A percentile compares a stretch with the other conserved stretches of the same genome.
These are phyloP conservation scores for Saksenaea oblongispora DNA, from an alignment of 371 early-diverging fungal species.

Conservation along the genomic window DNA sequence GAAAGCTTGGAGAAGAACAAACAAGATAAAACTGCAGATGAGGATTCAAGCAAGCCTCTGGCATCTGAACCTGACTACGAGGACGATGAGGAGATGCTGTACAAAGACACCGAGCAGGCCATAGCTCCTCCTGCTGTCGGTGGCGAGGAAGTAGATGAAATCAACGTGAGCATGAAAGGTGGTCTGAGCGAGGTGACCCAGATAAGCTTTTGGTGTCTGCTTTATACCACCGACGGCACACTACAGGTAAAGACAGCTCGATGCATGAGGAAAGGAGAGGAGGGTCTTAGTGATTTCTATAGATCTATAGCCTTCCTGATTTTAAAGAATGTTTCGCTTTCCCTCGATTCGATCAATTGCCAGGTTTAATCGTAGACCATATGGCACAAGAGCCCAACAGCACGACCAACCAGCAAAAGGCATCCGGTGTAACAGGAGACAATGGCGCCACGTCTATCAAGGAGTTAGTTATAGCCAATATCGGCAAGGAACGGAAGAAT, in stretches of 20 bases:
- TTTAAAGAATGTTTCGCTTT: constrained; percentile 66
- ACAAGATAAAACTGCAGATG: neutral
- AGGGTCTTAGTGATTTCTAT: neutral
- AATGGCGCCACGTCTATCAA: constrained; percentile 52
- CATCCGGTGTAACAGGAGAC: constrained; percentile 17
- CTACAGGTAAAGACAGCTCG: constrained; percentile 14
- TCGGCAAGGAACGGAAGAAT: constrained; percentile 62
- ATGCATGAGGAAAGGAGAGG: neutral
- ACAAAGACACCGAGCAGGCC: constrained; percentile 15
- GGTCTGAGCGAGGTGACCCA: constrained; percentile 22
- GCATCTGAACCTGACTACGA: constrained; percentile 12
- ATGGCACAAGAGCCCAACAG: constrained; percentile 13
- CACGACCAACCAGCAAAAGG: neutral
- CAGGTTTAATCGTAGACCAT: constrained; percentile 61
- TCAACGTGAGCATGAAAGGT: constrained; percentile 44
- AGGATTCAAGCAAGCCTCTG: neutral
- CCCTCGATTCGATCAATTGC: constrained; percentile 69
- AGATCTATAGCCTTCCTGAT: constrained; percentile 74
- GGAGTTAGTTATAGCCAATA: constrained; percentile 69
- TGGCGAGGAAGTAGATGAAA: constrained; percentile 36
- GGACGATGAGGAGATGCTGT: constrained; percentile 38
- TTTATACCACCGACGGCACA: constrained; percentile 37
- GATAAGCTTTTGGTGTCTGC: constrained; percentile 40
- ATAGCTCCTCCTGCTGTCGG: neutral
- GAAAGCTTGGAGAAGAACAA: constrained; percentile 9